phyloP scores from a whole-genome alignment of 345 rosid genomes.

The Carallia pectinifolia region DNA sequence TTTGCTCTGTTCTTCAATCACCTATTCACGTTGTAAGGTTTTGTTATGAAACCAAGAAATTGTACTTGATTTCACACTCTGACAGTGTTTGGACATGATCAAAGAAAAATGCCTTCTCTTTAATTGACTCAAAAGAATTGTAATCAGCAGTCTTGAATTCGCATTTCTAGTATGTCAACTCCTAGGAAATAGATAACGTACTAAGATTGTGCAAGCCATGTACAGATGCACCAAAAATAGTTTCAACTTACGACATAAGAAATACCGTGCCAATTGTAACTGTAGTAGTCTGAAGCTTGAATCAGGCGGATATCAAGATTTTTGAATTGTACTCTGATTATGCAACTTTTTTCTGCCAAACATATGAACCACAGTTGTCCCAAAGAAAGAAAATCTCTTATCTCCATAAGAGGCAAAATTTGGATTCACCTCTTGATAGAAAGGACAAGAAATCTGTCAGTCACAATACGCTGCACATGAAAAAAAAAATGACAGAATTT shows the following conservation, averaged over 20 bases:
- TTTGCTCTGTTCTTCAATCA: too few relatives aligned
- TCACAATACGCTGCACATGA: conserved; percentile 28
- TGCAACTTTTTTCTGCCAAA: background rate
- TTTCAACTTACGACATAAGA: conserved; percentile 20
- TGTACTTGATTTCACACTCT: background rate
- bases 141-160: conserved; percentile 9
- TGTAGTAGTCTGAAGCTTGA: conserved; percentile 12
- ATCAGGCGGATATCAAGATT: conserved; percentile 8
- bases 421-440: conserved; percentile 3
- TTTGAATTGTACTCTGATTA: background rate
- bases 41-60: too few relatives aligned
- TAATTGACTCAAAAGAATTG: conserved; percentile 25
- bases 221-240: conserved; percentile 24
- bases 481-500: background rate
- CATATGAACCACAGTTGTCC: background rate
- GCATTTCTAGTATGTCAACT: conserved; percentile 14
- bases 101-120: background rate
- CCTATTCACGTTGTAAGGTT: too few relatives aligned
- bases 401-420: conserved; percentile 5
- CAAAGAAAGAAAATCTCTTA: background rate
- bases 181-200: conserved; percentile 15
- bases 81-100: too few relatives aligned
- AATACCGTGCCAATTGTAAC: conserved; percentile 23
- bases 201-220: conserved; percentile 15
- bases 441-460: conserved; percentile 14